These are phyloP conservation scores for Mycosphaerella arachidis DNA, from an alignment of 2,329 filamentous ascomycete species.

Conservation along the genomic window DNA sequence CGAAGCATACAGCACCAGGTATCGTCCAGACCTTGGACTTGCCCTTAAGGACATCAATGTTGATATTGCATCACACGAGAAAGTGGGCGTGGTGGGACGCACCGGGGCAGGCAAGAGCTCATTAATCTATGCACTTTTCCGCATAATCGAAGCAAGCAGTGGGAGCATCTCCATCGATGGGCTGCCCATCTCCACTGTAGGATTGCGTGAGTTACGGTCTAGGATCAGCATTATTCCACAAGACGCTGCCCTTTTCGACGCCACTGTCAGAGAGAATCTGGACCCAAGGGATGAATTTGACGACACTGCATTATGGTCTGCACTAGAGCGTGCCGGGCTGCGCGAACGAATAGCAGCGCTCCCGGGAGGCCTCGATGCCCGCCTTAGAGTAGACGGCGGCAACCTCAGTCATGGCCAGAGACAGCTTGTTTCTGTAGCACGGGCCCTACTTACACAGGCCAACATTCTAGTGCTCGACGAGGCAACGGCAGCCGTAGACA, in stretches of 20 bases:
- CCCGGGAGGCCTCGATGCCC: constrained; percentile 84
- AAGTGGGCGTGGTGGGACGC: constrained; percentile 97
- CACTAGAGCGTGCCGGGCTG: constrained; percentile 79
- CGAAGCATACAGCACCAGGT: constrained; percentile 89
- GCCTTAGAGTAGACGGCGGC: constrained; percentile 89
- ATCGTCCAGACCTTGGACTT: constrained; percentile 81
- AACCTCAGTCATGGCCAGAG: constrained; percentile 94
- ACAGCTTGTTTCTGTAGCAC: constrained; percentile 87
- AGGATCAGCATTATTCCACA: constrained; percentile 96
- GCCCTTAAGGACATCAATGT: constrained; percentile 91
- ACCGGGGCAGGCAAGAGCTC: constrained; percentile 96
- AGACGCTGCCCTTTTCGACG: constrained; percentile 92
- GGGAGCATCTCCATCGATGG: constrained; percentile 86
- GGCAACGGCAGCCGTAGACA: constrained; percentile 75
- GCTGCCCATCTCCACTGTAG: constrained; percentile 84
- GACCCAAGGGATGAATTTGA: constrained; percentile 93
- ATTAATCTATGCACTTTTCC: constrained; percentile 85
- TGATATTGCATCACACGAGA: constrained; percentile 91
- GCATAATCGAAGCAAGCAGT: constrained; percentile 82
- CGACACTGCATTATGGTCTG: constrained; percentile 92
- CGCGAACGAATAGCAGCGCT: constrained; percentile 85
- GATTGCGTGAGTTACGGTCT: constrained; percentile 79
- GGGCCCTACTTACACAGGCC: constrained; percentile 87
- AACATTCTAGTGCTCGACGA: constrained; percentile 97
- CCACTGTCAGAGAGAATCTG: constrained; percentile 87